Conservation (phyloP, 1,284 basidiomycete species). For the Microbotryum intermedium region DNA sequence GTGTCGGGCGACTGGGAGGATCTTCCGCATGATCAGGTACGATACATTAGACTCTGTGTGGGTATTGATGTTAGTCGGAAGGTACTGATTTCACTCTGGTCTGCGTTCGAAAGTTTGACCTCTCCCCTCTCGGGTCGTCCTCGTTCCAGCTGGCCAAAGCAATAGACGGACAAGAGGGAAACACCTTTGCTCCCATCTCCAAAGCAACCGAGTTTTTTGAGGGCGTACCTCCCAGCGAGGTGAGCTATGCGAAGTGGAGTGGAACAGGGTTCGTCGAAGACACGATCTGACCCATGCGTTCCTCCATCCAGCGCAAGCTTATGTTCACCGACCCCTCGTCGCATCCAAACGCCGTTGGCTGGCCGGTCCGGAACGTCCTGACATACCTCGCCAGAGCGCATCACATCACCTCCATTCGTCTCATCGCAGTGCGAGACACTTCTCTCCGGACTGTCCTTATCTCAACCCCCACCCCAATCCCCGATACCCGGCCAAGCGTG, state of each 20-base stretch:
- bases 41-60: not conserved
- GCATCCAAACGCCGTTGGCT: constrained; percentile 67
- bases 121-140: no score
- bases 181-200: no score
- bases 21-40: not conserved
- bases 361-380: constrained; percentile 88
- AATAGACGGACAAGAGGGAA: no score
- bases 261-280: no score
- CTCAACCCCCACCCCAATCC: not conserved
- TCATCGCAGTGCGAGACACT: constrained; percentile 62
- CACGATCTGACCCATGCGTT: no score
- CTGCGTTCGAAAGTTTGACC: no score
- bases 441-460: constrained; percentile 5
- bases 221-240: no score
- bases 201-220: no score
- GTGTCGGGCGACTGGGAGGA: constrained; percentile 38
- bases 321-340: constrained; percentile 84
- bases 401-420: constrained; percentile 44
- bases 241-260: no score
- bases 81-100: no score
- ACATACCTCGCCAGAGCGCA: constrained; percentile 61
- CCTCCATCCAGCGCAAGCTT: constrained; percentile 50
- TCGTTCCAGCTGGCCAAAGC: no score
- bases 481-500: constrained; percentile 44
- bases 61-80: no score